Evolutionary conservation across 2,329 filamentous ascomycete species (phyloP), one percentile per base, ranked within the genome.

Genomic region (Bisporella sp.): DNA sequence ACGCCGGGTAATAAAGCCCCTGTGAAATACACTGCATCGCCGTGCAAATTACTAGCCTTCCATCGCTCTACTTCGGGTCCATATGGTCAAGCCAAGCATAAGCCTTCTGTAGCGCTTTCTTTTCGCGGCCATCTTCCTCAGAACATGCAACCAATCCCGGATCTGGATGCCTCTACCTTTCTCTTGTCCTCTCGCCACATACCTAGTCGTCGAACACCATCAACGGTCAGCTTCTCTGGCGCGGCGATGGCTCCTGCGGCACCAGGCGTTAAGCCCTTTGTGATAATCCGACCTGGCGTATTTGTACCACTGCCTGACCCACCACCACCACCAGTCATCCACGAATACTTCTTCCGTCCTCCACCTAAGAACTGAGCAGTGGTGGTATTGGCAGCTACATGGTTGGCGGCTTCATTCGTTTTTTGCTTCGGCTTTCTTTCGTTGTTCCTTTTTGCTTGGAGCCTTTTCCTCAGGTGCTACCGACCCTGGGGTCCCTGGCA

Each of bases 381-480:
- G 0, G 91, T 96, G 49, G 82, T 77, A 64, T 96, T 96, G 30
- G 92, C 89, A 55, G 85, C 87, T 28, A 84, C 82, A 57, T 92
- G 89, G 57, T 85, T 87, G 52, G 84, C 84, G 13, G 85, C 85
- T 62, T 95, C 89, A 0, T 82, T 86, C 35, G 28, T 84, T 79
- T 59, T 87, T 88, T 4, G 75, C 73, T 53, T 89, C 84, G n/a
- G 82, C 79, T 58, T 85, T 77, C 56, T 84, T 86, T 67, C 85
- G 89, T 64, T 85, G 76, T 66, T 96, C 90, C 71, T 96, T 96
- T 75, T 96, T 96, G 4, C 85, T 87, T 47, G 88, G 76, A 4
- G 82, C 76, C 66, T 90, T 92, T 57, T 82, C 79, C 48, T 86
- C 84, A 1, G 83, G 78, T 1, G 84, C 81, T 41, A 79, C 75